phyloP scores from a whole-genome alignment of 2,329 filamentous ascomycete species.

The Truncatella angustata region DNA sequence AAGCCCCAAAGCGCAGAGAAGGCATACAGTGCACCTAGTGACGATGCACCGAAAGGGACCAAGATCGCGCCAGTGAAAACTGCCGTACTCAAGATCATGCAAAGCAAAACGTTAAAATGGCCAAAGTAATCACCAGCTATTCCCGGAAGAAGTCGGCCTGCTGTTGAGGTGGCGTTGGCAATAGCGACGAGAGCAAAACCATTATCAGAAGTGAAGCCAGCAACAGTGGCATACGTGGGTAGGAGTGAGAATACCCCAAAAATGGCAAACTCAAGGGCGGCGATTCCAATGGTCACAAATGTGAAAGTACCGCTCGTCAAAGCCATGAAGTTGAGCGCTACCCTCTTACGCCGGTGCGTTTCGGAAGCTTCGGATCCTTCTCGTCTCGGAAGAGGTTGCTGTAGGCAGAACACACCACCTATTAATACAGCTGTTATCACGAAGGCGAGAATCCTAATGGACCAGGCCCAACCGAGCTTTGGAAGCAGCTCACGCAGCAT shows the following conservation, averaged over 20 bases:
- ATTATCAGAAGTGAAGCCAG: conserved; percentile 12
- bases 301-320: conserved; percentile 37
- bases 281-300: conserved; percentile 39
- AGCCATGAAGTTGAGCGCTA: conserved; percentile 37
- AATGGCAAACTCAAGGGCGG: conserved; percentile 47
- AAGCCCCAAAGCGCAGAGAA: conserved; percentile 47
- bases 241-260: conserved; percentile 46
- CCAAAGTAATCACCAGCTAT: conserved; percentile 65
- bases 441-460: conserved; percentile 31
- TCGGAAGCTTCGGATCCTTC: conserved; percentile 32
- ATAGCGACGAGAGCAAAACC: conserved; percentile 55
- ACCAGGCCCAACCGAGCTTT: conserved; percentile 32
- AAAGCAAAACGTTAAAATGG: conserved; percentile 66
- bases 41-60: conserved; percentile 41
- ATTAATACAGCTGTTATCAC: conserved; percentile 25
- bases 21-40: conserved; percentile 37
- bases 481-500: conserved; percentile 29
- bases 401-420: conserved; percentile 20
- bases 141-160: conserved; percentile 65
- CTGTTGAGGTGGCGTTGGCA: conserved; percentile 63
- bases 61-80: conserved; percentile 41
- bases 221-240: conserved; percentile 40
- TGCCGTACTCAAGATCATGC: conserved; percentile 49
- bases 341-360: conserved; percentile 32
- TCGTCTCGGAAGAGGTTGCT: conserved; percentile 28